Conservation (phyloP, 495 filamentous ascomycete genomes). For the Neurospora sp. region DNA sequence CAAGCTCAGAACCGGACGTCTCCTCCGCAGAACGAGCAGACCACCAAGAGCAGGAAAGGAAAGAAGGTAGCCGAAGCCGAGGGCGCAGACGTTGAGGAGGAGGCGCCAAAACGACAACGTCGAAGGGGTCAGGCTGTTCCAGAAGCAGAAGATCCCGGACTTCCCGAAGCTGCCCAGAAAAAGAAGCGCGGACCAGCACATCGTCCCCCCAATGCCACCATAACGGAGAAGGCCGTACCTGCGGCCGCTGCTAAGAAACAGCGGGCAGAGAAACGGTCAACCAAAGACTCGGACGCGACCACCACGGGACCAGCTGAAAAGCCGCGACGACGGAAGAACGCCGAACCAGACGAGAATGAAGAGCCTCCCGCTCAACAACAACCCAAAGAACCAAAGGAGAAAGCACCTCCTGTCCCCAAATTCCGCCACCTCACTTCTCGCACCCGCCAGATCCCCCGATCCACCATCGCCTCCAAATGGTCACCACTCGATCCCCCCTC, state of each 20-base stretch:
- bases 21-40: background rate
- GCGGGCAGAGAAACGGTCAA: background rate
- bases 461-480: slow-evolving; percentile 38
- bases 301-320: background rate
- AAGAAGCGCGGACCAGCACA: background rate
- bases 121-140: background rate
- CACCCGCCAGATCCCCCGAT: slow-evolving; percentile 29
- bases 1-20: slow-evolving; percentile 13
- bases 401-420: slow-evolving; percentile 1
- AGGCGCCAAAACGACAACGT: background rate
- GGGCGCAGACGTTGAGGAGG: background rate
- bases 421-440: slow-evolving; percentile 31
- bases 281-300: background rate
- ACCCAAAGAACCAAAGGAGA: background rate
- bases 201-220: background rate
- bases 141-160: background rate
- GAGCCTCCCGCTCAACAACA: background rate
- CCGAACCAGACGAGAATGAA: background rate
- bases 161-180: background rate
- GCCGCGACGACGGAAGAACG: background rate
- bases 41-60: slow-evolving; percentile 5
- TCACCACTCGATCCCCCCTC: slow-evolving; percentile 27
- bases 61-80: background rate
- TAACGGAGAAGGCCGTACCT: background rate
- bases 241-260: background rate